Evolutionary conservation across 2,329 filamentous ascomycete genomes (phyloP), one percentile per base, ranked within the genome.

Genomic region (Aureobasidium vineae): DNA sequence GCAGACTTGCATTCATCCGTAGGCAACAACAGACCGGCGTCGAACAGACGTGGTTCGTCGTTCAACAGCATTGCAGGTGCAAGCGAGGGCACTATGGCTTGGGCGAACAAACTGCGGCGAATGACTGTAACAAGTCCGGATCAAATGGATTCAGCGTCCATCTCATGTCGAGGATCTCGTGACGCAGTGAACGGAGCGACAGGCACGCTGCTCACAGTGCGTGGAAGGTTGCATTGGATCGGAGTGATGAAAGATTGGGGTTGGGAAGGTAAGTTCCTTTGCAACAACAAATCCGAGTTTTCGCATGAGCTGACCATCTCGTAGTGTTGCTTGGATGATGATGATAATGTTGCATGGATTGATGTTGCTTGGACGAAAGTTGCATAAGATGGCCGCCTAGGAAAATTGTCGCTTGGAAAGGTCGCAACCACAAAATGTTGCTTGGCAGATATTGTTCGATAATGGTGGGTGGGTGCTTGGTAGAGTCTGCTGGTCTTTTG

Each of bases 241-340:
- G 85, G 87, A 43, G 86, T 90, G 49, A 90, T 90, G 88, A 84
- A 83, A 69, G 87, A 90, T 70, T 89, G 86, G 86, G 79, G 81
- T n/a, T 90, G 88, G 87, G 87, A 90, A 82, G 84, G 87, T 89
- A 78, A 78, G 83, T 79, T 71, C 6, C 31, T 7, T n/a, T 41
- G 54, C 59, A 49, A n/a, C 15, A 11, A n/a, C n/a, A 38, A 21
- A 41, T 60, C 53, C 53, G 16, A 33, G 23, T 15, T 15, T 50
- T 21, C 28, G n/a, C 50, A 59, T 31, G n/a, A 47, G 52, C 68
- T 68, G 33, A 69, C 57, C 40, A 33, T 64, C 50, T 60, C 47
- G 11, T 41, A 69, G 79, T 80, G 64, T 76, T 80, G 70, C 73
- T 81, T 68, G 78, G 78, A 49, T 80, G 45, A 47, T 26, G 31